phyloP scores from a whole-genome alignment of 2,329 filamentous ascomycete species.

The Trichophyton benhamiae region DNA sequence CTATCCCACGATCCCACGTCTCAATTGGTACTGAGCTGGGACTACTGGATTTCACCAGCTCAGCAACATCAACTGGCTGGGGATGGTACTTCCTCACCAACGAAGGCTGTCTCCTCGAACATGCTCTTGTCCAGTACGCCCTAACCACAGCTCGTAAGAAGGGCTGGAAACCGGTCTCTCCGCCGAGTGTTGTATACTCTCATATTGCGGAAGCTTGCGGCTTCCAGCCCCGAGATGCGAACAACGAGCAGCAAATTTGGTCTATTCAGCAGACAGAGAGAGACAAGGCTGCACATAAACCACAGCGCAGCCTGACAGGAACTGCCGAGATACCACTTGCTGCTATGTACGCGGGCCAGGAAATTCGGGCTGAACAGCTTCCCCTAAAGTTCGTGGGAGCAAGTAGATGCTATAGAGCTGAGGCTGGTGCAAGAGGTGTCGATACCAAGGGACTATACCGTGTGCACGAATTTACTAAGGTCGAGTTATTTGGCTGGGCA shows the following conservation, averaged over 20 bases:
- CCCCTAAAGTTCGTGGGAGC: conserved; percentile 71
- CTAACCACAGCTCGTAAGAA: conserved; percentile 57
- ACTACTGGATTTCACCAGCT: conserved; percentile 77
- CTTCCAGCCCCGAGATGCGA: conserved; percentile 82
- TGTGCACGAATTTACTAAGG: conserved; percentile 97
- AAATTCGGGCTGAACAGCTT: conserved; percentile 52
- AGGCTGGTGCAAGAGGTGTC: conserved; percentile 78
- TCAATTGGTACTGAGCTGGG: conserved; percentile 76
- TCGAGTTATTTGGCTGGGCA: conserved; percentile 94
- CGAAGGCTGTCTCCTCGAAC: conserved; percentile 85
- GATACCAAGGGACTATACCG: conserved; percentile 92
- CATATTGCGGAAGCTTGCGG: conserved; percentile 86
- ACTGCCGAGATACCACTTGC: conserved; percentile 94
- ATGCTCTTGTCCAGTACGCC: conserved; percentile 80
- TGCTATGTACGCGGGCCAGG: conserved; percentile 68
- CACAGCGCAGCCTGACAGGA: conserved; percentile 64
- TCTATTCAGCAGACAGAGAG: conserved; percentile 53
- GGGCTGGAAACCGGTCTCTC: conserved; percentile 70
- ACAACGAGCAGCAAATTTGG: conserved; percentile 90
- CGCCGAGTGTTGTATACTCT: conserved; percentile 81
- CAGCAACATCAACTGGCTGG: conserved; percentile 78
- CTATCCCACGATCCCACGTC: conserved; percentile 55
- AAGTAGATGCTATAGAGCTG: conserved; percentile 88
- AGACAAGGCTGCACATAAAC: conserved; percentile 50
- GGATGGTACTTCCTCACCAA: conserved; percentile 96